Conservation (phyloP, 73 alveolate species). For the Blepharisma stoltei region DNA sequence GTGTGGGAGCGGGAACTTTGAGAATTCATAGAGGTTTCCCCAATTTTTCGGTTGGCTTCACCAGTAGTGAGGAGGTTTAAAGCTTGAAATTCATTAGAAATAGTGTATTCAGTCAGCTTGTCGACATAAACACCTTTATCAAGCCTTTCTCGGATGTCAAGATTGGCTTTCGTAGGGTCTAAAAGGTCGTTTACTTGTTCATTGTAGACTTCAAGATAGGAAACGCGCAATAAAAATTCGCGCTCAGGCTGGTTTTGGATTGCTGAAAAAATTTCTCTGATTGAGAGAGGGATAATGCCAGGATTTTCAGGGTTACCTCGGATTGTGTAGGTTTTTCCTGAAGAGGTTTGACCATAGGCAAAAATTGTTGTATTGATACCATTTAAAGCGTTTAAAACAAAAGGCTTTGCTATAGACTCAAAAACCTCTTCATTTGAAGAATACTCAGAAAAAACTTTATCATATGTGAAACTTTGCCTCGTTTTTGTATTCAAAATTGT, state of each 20-base stretch:
- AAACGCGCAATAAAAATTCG: slow-evolving; percentile 69
- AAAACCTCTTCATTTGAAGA: slow-evolving; percentile 40
- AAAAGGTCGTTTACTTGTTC: slow-evolving; percentile 75
- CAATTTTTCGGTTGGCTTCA: slow-evolving; percentile 50
- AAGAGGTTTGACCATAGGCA: slow-evolving; percentile 79
- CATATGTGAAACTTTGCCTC: background rate
- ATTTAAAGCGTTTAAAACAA: slow-evolving; percentile 62
- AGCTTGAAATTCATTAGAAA: slow-evolving; percentile 48
- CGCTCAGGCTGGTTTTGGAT: slow-evolving; percentile 46
- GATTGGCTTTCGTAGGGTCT: slow-evolving; percentile 52
- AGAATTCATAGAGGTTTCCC: slow-evolving; percentile 77
- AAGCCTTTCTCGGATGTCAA: slow-evolving; percentile 69
- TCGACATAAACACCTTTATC: slow-evolving; percentile 74
- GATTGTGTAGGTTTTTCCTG: slow-evolving; percentile 86
- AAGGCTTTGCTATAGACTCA: slow-evolving; percentile 66
- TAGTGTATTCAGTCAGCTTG: slow-evolving; percentile 69
- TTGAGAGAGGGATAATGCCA: slow-evolving; percentile 86
- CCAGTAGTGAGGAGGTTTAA: slow-evolving; percentile 61
- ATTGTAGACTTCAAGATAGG: slow-evolving; percentile 78
- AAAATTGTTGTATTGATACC: slow-evolving; percentile 80
- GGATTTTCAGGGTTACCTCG: slow-evolving; percentile 57
- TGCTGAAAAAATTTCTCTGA: slow-evolving; percentile 64
- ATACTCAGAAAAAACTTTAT: background rate
- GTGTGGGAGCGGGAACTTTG: slow-evolving; percentile 80
- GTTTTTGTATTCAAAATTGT: background rate